Evolutionary conservation across 345 rosid species (phyloP).

Genomic region (Eucalyptus urophylla): DNA sequence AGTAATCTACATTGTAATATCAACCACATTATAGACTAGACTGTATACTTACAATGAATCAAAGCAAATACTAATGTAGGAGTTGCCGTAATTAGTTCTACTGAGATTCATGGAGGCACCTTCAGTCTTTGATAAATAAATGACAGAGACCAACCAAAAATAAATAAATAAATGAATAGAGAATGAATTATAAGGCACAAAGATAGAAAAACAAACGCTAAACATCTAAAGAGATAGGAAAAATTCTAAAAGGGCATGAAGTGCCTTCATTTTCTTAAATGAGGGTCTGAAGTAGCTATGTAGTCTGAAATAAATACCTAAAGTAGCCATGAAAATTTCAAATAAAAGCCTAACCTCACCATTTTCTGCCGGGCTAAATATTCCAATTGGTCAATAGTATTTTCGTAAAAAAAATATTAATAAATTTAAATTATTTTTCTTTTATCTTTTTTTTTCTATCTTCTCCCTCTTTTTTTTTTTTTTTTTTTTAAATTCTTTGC

Average conservation of each 20-base stretch:
- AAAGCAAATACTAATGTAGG: neutral
- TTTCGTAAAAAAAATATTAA: too few species aligned
- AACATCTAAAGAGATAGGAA: neutral
- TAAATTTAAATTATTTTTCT: too few species aligned
- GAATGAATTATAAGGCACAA: neutral
- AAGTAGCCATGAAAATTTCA: fast-evolving
- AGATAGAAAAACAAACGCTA: neutral
- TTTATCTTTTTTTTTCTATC: too few species aligned
- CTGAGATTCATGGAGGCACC: neutral
- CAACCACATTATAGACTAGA: neutral
- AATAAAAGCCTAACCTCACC: too few species aligned
- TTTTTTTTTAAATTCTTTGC: neutral
- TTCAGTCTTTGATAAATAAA: neutral
- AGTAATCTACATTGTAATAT: constrained; percentile 25
- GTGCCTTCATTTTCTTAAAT: fast-evolving
- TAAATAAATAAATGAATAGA: neutral
- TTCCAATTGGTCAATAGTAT: too few species aligned
- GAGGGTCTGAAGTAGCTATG: fast-evolving
- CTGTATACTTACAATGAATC: neutral
- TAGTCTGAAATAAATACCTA: fast-evolving
- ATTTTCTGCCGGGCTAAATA: too few species aligned
- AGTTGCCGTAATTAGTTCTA: neutral
- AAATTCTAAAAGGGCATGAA: too few species aligned
- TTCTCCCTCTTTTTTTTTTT: too few species aligned
- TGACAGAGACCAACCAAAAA: neutral